These are phyloP conservation scores for Anthracocystis panici-leucophaei DNA, from an alignment of 1,284 basidiomycete genomes.

Conservation along the genomic window DNA sequence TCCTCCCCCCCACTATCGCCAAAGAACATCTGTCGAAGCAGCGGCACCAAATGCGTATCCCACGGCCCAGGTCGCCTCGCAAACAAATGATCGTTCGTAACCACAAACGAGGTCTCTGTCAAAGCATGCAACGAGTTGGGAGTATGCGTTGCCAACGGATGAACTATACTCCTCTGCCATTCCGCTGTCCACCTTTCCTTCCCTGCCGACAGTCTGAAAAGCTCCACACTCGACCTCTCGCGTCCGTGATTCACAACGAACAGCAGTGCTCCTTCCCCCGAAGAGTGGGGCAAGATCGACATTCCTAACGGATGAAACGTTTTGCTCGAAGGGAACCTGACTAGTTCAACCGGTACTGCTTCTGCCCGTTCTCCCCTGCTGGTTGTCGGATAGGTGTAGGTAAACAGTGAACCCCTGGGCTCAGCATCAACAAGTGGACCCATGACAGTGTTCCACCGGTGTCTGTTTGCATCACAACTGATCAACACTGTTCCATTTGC, in stretches of 20 bases:
- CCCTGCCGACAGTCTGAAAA: slow-evolving; percentile 21
- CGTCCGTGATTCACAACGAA: slow-evolving; percentile 40
- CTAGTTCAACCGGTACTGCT: slow-evolving; percentile 16
- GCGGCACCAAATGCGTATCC: slow-evolving; percentile 5
- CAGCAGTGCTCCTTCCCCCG: neutral
- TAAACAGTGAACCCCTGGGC: slow-evolving; percentile 30
- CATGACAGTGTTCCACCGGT: slow-evolving; percentile 51
- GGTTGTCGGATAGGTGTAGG: slow-evolving; percentile 19
- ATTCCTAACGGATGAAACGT: slow-evolving; percentile 49
- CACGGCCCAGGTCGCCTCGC: slow-evolving; percentile 73
- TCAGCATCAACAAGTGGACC: slow-evolving; percentile 21
- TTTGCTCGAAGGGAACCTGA: slow-evolving; percentile 14
- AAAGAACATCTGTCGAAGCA: slow-evolving; percentile 8
- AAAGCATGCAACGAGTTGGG: slow-evolving; percentile 78
- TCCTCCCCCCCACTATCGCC: neutral
- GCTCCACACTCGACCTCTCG: slow-evolving; percentile 17
- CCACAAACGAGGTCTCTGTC: slow-evolving; percentile 76
- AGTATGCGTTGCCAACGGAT: slow-evolving; percentile 47
- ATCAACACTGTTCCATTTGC: slow-evolving; percentile 21
- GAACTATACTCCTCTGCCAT: slow-evolving; percentile 21
- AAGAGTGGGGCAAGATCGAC: neutral
- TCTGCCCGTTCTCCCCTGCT: no score
- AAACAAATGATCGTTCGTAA: slow-evolving; percentile 78
- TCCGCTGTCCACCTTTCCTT: slow-evolving; percentile 16
- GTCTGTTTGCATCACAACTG: slow-evolving; percentile 41